Conservation (phyloP, 768 basidiomycete genomes). For the Suillus brevipes region DNA sequence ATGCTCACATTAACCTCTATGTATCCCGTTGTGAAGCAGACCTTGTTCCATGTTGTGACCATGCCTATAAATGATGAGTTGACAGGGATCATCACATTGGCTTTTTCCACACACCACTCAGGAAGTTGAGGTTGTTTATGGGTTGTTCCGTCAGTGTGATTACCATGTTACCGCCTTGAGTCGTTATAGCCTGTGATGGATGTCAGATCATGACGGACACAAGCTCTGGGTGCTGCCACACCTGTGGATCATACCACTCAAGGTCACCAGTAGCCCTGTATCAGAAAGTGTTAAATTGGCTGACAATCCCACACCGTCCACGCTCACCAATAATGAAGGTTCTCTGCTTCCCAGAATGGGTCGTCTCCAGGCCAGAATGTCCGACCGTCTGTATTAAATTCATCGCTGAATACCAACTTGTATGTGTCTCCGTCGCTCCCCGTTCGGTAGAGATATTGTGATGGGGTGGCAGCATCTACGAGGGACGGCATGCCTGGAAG, state of each 20-base stretch:
- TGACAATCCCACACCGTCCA: neutral
- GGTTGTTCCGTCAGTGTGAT: constrained; percentile 73
- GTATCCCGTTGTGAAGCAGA: constrained; percentile 93
- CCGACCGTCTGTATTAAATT: constrained; percentile 73
- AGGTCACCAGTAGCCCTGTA: constrained; percentile 65
- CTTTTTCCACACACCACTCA: constrained; percentile 55
- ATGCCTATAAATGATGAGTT: constrained; percentile 43
- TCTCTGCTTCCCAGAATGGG: constrained; percentile 83
- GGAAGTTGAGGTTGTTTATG: constrained; percentile 81
- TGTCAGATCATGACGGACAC: constrained; percentile 4
- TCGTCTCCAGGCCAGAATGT: constrained; percentile 82
- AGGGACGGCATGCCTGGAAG: constrained; percentile 66
- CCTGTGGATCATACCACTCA: constrained; percentile 83
- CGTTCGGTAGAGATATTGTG: constrained; percentile 50
- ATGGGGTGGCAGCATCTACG: constrained; percentile 79
- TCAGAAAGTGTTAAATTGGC: constrained; percentile 4
- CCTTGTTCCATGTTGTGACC: constrained; percentile 89
- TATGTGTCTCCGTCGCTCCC: constrained; percentile 79
- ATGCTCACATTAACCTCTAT: constrained; percentile 80
- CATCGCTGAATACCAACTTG: constrained; percentile 85
- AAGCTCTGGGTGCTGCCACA: constrained; percentile 30
- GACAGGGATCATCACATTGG: neutral
- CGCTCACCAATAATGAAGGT: constrained; percentile 78
- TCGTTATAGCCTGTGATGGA: constrained; percentile 59
- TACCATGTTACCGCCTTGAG: constrained; percentile 72